Evolutionary conservation across 495 filamentous ascomycete genomes (phyloP).

Genomic region (Darksidea phi): DNA sequence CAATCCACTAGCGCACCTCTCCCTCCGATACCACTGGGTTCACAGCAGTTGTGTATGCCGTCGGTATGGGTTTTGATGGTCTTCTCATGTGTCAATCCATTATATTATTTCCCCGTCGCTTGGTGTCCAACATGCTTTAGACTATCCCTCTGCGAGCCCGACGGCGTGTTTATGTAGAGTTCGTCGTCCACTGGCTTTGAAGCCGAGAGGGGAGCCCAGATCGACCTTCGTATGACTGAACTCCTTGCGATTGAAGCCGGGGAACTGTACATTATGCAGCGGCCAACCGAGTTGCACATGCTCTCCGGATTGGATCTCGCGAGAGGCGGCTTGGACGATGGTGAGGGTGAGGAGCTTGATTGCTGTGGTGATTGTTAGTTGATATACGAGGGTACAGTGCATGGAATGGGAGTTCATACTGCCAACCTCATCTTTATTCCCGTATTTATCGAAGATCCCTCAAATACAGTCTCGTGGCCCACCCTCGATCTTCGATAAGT

Average conservation of each 20-base stretch:
- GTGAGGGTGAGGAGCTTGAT: constrained; percentile 58
- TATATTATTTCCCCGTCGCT: constrained; percentile 53
- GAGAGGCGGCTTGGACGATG: constrained; percentile 48
- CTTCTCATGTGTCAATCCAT: constrained; percentile 44
- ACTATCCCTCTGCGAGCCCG: constrained; percentile 46
- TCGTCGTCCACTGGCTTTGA: constrained; percentile 43
- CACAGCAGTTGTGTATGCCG: constrained; percentile 41
- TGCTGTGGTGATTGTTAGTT: constrained; percentile 23
- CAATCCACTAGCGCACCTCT: constrained; percentile 59
- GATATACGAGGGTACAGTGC: background rate
- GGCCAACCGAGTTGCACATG: constrained; percentile 53
- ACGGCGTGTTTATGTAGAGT: constrained; percentile 52
- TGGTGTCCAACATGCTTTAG: constrained; percentile 48
- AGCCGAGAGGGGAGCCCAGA: constrained; percentile 43
- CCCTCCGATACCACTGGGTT: constrained; percentile 53
- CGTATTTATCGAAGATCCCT: constrained; percentile 64
- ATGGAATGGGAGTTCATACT: constrained; percentile 29
- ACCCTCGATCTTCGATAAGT: constrained; percentile 57
- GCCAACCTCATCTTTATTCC: constrained; percentile 58
- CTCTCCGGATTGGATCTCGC: constrained; percentile 54
- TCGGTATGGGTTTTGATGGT: constrained; percentile 15
- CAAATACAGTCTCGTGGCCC: constrained; percentile 65
- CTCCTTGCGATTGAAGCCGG: constrained; percentile 53
- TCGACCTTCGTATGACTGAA: constrained; percentile 53
- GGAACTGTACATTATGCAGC: constrained; percentile 39